A percentile compares a stretch with the other conserved stretches of the same genome.
These are phyloP conservation scores for Acer negundo DNA, from an alignment of 345 rosid species.

Conservation along the genomic window DNA sequence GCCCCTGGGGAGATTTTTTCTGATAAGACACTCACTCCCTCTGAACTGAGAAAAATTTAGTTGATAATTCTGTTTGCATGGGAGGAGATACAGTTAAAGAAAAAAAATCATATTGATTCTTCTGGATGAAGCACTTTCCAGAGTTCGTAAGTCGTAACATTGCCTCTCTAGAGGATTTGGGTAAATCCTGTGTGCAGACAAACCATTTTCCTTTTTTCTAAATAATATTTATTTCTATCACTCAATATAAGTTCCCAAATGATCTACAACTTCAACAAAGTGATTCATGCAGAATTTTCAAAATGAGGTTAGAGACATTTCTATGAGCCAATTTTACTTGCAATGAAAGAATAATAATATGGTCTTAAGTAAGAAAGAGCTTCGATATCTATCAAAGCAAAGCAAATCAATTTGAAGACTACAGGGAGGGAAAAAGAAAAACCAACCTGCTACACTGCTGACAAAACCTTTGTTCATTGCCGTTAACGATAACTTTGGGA, in stretches of 20 bases:
- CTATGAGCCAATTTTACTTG: neutral
- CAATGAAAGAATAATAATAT: neutral
- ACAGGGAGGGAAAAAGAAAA: neutral
- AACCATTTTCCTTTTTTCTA: neutral
- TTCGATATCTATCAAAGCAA: neutral
- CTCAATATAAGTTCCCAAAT: neutral
- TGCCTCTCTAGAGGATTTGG: neutral
- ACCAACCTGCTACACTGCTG: conserved; percentile 67
- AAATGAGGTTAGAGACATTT: neutral
- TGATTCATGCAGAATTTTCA: neutral
- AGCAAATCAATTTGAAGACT: neutral
- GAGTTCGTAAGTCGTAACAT: neutral
- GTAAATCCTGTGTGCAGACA: neutral
- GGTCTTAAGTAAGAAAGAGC: neutral
- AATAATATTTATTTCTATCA: neutral
- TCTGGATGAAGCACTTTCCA: neutral
- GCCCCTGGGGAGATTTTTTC: too few species aligned
- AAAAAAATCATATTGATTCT: neutral
- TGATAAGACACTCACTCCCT: neutral
- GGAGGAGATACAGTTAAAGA: neutral
- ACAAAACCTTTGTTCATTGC: conserved; percentile 59
- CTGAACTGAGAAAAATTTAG: neutral
- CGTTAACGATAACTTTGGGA: conserved; percentile 53
- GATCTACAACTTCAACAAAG: neutral
- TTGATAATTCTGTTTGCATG: neutral